Evolutionary conservation across 352 stramenopile genomes (phyloP), one percentile per base, ranked within the genome.

Genomic region (Pythium sp.): DNA sequence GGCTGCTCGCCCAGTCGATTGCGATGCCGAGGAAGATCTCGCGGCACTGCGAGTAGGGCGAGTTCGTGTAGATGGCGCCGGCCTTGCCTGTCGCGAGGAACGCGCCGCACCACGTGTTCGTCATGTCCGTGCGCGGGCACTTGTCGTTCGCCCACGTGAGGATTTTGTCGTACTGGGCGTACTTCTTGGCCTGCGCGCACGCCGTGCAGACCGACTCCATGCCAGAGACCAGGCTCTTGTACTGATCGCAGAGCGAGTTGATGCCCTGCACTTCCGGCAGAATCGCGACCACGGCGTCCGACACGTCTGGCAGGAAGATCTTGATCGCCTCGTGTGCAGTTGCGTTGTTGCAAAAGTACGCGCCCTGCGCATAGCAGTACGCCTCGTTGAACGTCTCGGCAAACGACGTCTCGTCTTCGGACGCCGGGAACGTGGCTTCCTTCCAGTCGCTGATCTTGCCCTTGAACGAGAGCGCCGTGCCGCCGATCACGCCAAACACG

Each of bases 311-410:
- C 57, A 91, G 71, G 55, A 95, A 95, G 7, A 85, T 79, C 41
- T 77, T 61, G 59, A 90, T 77, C 7, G 84, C 66, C 38, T 90
- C 80, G 38, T 75, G 64, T 1, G 83, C 76, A n/a, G 76, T 89
- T 32, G 86, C 86, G 43, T 87, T 85, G 72, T 93, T 96, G 72
- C 88, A 96, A 57, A 87, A 90, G 68, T 90, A 93, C 53, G 87
- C 88, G 28, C 86, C 86, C 54, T 94, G 85, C 0, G 85, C 84
- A 66, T 91, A 96, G 75, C 88, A 96, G 69, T 96, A 96, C 57
- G 86, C 75, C 60, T 94, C 72, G 58, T 93, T 93, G 51, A 96
- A 94, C 15, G 82, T 87, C 49, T 70, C 68, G 1, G 80, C 83
- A 66, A 96, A 72, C n/a, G 80, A 75, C 32, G 67, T 78, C 73